A percentile compares a stretch with the other conserved stretches of the same genome.
Conservation (phyloP, 78 protist genomes). For the Thecamonas trahens region DNA sequence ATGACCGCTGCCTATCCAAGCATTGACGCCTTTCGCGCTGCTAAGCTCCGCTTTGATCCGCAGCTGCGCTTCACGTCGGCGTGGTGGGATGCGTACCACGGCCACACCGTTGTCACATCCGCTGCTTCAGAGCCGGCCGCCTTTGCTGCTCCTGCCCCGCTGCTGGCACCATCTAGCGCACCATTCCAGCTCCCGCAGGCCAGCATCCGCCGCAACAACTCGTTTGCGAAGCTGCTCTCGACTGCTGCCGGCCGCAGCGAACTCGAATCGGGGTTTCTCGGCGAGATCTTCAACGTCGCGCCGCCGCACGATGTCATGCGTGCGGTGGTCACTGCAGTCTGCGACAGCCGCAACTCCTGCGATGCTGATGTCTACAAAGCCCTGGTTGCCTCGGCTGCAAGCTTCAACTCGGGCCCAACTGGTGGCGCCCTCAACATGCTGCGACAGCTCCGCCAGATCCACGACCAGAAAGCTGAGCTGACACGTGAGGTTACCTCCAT, state of each 20-base stretch:
- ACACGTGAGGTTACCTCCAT: slow-evolving; percentile 14
- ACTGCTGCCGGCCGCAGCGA: background rate
- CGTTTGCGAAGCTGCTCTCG: background rate
- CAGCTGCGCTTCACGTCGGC: background rate
- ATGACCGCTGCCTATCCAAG: slow-evolving; percentile 14
- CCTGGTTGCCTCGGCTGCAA: background rate
- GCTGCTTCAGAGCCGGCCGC: background rate
- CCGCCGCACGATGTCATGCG: background rate
- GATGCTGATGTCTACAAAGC: slow-evolving; percentile 22
- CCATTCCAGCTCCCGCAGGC: too few species aligned
- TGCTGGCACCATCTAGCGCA: too few species aligned
- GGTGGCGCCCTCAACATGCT: background rate
- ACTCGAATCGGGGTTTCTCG: background rate
- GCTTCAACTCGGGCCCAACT: background rate
- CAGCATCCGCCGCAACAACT: slow-evolving; percentile 9
- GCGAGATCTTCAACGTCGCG: background rate
- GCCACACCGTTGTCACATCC: background rate
- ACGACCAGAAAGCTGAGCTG: slow-evolving; percentile 18
- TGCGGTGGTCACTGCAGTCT: background rate
- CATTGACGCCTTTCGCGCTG: background rate
- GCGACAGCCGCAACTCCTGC: background rate
- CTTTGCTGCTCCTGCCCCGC: background rate
- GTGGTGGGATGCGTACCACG: slow-evolving; percentile 32
- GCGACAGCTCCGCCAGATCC: slow-evolving; percentile 3
- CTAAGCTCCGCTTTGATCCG: slow-evolving; percentile 20